Evolutionary conservation across 257 asterid genomes (phyloP).

Genomic region (Hygrophila difformis): DNA sequence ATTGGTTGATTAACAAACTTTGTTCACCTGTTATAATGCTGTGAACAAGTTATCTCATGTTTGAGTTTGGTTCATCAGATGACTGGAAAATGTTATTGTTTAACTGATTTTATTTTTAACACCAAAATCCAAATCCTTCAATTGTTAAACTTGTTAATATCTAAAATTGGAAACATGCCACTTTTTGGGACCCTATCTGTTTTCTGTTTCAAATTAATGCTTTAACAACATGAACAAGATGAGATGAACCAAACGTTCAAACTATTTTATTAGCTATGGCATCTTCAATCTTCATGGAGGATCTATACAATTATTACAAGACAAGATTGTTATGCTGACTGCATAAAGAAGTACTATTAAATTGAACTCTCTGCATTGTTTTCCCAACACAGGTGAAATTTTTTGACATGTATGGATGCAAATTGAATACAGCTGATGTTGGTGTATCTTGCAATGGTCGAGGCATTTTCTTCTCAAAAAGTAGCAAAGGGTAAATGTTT

Average conservation of each 20-base stretch:
- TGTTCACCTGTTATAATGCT: background rate
- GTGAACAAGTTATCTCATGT: no score
- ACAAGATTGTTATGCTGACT: conserved; percentile 15
- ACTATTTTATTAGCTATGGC: background rate
- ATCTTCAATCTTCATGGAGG: conserved; percentile 2
- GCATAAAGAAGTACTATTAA: background rate
- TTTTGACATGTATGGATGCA: conserved; percentile 87
- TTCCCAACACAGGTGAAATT: conserved; percentile 58
- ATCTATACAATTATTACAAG: background rate
- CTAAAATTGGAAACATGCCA: no score
- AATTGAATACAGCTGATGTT: conserved; percentile 71
- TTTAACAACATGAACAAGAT: no score
- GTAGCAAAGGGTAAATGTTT: conserved; percentile 56
- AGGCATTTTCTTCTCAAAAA: conserved; percentile 66
- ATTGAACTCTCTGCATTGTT: conserved; percentile 11
- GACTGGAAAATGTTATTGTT: no score
- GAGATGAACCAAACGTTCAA: no score
- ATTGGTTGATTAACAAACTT: background rate
- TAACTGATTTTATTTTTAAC: no score
- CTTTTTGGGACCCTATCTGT: no score
- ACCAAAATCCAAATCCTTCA: no score
- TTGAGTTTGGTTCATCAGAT: no score
- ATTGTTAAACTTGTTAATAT: no score
- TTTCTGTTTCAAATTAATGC: no score
- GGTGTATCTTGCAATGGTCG: conserved; percentile 77